A percentile compares a stretch with the other conserved stretches of the same genome.
These are phyloP conservation scores for Plectranthus barbatus DNA, from an alignment of 257 asterid genomes.

Conservation along the genomic window DNA sequence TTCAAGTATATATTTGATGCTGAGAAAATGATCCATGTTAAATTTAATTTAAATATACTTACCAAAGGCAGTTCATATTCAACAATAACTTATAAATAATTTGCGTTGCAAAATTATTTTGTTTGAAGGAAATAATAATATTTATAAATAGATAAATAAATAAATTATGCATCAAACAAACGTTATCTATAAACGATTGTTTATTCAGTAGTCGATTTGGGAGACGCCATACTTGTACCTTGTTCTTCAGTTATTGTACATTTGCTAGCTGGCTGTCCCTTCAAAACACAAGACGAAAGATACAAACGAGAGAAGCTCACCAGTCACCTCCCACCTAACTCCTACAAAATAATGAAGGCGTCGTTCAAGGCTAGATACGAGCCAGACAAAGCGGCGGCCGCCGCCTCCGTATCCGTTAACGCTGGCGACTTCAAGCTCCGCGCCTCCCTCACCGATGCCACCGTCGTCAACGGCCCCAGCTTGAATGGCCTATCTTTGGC, in stretches of 20 bases:
- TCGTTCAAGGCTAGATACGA: slow-evolving; percentile 76
- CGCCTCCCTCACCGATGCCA: slow-evolving; percentile 86
- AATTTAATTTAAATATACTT: no score
- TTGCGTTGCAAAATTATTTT: no score
- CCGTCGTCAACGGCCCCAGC: slow-evolving; percentile 76
- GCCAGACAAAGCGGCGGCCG: slow-evolving; percentile 59
- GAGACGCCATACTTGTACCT: slow-evolving; percentile 6
- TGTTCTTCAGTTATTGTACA: slow-evolving; percentile 5
- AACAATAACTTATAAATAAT: no score
- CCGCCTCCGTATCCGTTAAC: slow-evolving; percentile 63
- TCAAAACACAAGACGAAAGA: no score
- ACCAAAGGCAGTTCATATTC: no score
- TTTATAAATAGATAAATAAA: no score
- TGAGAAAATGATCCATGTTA: no score
- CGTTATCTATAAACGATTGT: no score
- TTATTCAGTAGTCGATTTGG: background rate
- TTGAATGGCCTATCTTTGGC: slow-evolving; percentile 71
- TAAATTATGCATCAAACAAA: no score
- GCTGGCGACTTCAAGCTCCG: slow-evolving; percentile 90
- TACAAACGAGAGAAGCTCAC: no score
- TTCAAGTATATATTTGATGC: no score
- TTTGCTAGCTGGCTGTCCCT: background rate
- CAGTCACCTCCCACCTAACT: slow-evolving; percentile 14
- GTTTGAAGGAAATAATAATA: no score
- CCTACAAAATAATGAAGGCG: slow-evolving; percentile 50